phyloP scores from a whole-genome alignment of 2,329 filamentous ascomycete genomes.

The Trichoderma sp. region DNA sequence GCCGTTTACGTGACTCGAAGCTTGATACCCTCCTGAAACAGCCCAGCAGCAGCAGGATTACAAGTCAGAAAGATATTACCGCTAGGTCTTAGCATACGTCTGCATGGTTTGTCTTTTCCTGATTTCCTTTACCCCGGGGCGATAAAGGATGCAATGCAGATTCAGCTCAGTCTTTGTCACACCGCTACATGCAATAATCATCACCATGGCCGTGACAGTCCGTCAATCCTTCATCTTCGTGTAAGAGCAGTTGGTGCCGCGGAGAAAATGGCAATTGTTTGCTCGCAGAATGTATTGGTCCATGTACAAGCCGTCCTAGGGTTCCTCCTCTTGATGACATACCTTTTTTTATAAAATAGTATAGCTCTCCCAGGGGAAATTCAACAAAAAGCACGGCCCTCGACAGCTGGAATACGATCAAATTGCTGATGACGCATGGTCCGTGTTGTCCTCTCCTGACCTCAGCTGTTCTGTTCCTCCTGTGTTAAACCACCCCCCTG shows the following conservation, averaged over 20 bases:
- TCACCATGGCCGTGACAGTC: background rate
- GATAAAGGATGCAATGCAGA: background rate
- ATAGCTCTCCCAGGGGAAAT: background rate
- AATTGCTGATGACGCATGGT: constrained; percentile 8
- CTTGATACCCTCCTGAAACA: constrained; percentile 11
- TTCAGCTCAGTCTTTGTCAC: constrained; percentile 6
- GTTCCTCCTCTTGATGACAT: background rate
- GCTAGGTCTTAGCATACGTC: background rate
- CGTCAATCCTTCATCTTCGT: background rate
- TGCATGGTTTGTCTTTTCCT: background rate
- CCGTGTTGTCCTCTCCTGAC: constrained; percentile 10
- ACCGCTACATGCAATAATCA: constrained; percentile 8
- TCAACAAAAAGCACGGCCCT: background rate
- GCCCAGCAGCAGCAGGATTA: background rate
- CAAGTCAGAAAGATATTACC: background rate
- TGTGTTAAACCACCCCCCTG: background rate
- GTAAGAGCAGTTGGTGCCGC: background rate
- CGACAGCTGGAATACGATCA: background rate
- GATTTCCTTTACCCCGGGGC: too few relatives aligned
- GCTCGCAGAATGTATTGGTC: background rate
- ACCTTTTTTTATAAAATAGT: background rate
- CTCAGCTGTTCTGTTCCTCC: background rate
- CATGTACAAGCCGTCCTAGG: background rate
- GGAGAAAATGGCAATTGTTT: background rate
- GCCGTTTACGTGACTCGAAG: background rate